phyloP scores from a whole-genome alignment of 495 filamentous ascomycete species.

The Hypoxylon intermedium region DNA sequence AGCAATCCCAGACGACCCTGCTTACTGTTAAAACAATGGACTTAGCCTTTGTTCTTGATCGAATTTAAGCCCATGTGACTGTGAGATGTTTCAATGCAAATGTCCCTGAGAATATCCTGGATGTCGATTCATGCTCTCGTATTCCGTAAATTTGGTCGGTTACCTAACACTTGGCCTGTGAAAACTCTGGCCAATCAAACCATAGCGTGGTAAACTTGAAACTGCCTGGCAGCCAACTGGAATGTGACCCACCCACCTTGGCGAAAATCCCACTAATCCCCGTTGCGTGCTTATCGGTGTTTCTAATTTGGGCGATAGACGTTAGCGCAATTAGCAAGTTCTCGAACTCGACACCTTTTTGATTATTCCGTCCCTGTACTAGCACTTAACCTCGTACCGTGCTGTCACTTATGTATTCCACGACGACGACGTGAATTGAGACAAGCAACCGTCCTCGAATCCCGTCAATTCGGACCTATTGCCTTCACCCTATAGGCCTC shows the following conservation, averaged over 20 bases:
- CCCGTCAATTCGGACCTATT: slow-evolving; percentile 3
- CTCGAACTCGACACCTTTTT: slow-evolving; percentile 42
- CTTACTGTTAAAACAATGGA: no score
- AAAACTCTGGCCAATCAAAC: no score
- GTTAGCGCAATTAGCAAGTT: slow-evolving; percentile 31
- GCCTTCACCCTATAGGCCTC: background rate
- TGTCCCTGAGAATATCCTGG: no score
- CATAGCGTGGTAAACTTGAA: no score
- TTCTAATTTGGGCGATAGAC: slow-evolving; percentile 34
- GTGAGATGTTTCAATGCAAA: no score
- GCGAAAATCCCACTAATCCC: slow-evolving; percentile 7
- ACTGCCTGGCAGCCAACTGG: background rate
- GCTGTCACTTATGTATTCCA: slow-evolving; percentile 6
- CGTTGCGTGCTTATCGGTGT: slow-evolving; percentile 33
- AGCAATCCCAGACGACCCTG: no score
- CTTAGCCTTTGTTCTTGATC: no score
- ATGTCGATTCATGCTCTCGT: no score
- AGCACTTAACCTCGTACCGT: slow-evolving; percentile 6
- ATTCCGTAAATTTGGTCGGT: no score
- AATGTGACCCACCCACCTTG: slow-evolving; percentile 1
- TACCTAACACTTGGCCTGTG: no score
- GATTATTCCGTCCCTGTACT: slow-evolving; percentile 33
- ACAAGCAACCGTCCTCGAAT: slow-evolving; percentile 8
- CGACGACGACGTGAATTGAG: slow-evolving; percentile 27
- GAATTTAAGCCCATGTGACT: no score